phyloP scores from a whole-genome alignment of 2,329 filamentous ascomycete genomes.

The Alternaria metachromatica region DNA sequence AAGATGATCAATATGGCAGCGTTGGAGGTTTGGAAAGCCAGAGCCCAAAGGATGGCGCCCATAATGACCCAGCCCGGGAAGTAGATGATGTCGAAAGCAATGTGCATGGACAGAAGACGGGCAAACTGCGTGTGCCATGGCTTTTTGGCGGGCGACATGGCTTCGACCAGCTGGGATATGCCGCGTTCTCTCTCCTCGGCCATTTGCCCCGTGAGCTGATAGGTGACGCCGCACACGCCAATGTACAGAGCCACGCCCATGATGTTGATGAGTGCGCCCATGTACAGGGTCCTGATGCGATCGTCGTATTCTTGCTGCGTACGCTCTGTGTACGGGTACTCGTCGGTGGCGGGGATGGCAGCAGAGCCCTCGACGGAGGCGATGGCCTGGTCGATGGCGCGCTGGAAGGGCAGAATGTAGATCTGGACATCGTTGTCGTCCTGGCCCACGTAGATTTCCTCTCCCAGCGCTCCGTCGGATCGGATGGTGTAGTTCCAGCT shows the following conservation, averaged over 20 bases:
- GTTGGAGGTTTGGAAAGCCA: slow-evolving; percentile 59
- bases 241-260: slow-evolving; percentile 81
- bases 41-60: slow-evolving; percentile 69
- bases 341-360: slow-evolving; percentile 53
- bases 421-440: slow-evolving; percentile 76
- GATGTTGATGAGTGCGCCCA: slow-evolving; percentile 75
- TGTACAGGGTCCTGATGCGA: slow-evolving; percentile 72
- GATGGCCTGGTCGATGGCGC: slow-evolving; percentile 78
- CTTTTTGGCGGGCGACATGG: slow-evolving; percentile 82
- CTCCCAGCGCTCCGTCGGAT: slow-evolving; percentile 73
- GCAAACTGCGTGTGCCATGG: slow-evolving; percentile 80
- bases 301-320: slow-evolving; percentile 71
- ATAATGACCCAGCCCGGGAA: slow-evolving; percentile 82
- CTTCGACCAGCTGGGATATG: slow-evolving; percentile 87
- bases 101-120: slow-evolving; percentile 78
- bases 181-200: slow-evolving; percentile 85
- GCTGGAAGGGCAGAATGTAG: slow-evolving; percentile 80
- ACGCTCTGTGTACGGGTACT: slow-evolving; percentile 78
- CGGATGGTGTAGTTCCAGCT: slow-evolving; percentile 88
- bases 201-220: slow-evolving; percentile 85
- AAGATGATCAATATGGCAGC: slow-evolving; percentile 60
- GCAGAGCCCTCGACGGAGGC: slow-evolving; percentile 59
- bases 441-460: slow-evolving; percentile 68
- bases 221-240: slow-evolving; percentile 79
- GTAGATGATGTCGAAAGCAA: slow-evolving; percentile 82